Evolutionary conservation across 306 rosid genomes (phyloP).

Genomic region (Arachis hypogaea): DNA sequence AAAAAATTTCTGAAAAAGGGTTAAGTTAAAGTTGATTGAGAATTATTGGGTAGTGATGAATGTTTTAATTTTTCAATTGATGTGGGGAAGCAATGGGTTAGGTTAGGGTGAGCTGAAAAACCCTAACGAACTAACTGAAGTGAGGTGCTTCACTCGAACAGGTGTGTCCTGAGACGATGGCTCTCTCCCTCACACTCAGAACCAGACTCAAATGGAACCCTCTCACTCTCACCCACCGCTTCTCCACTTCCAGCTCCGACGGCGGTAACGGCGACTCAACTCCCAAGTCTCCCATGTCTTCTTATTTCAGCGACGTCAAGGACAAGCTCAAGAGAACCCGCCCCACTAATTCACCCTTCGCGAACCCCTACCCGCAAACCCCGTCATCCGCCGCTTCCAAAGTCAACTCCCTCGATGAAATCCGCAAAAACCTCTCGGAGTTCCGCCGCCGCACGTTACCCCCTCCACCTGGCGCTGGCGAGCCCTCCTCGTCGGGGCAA

Average conservation of each 20-base stretch:
- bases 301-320: conserved; percentile 50
- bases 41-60: too few relatives aligned
- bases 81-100: neutral
- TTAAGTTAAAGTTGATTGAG: too few relatives aligned
- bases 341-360: neutral
- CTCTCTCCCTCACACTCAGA: conserved; percentile 56
- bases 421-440: conserved; percentile 50
- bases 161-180: conserved; percentile 27
- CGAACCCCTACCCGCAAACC: neutral
- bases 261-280: conserved; percentile 21
- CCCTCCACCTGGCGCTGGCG: neutral
- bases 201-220: conserved; percentile 16
- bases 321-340: conserved; percentile 42
- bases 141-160: neutral
- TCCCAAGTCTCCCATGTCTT: conserved; percentile 35
- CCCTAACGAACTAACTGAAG: neutral
- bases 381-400: neutral
- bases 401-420: conserved; percentile 25
- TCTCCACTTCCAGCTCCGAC: conserved; percentile 52
- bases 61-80: too few relatives aligned
- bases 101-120: neutral
- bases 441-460: conserved; percentile 33
- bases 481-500: neutral
- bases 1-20: too few relatives aligned
- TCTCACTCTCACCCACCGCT: conserved; percentile 44